Evolutionary conservation across 176 grass and related monocot genomes (phyloP).

Genomic region (Thinopyrum elongatum): DNA sequence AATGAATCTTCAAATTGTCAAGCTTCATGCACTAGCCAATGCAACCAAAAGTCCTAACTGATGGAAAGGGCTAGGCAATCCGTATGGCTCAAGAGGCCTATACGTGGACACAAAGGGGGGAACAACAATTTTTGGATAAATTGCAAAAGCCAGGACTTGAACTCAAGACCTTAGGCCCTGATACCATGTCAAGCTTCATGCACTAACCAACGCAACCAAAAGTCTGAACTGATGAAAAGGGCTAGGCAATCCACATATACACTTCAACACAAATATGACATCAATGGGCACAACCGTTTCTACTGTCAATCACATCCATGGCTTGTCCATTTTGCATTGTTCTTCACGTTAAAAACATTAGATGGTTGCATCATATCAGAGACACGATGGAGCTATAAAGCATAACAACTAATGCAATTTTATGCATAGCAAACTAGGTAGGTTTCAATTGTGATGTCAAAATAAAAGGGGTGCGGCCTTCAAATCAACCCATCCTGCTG

Average conservation of each 20-base stretch:
- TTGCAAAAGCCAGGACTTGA: too few species aligned
- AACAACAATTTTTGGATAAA: too few species aligned
- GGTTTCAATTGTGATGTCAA: background rate
- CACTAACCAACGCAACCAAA: too few species aligned
- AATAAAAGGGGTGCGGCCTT: background rate
- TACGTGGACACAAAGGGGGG: too few species aligned
- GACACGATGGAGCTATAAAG: background rate
- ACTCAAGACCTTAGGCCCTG: too few species aligned
- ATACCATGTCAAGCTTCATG: too few species aligned
- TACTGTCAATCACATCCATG: background rate
- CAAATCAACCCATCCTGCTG: background rate
- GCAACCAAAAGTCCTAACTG: too few species aligned
- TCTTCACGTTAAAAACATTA: background rate
- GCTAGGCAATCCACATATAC: too few species aligned
- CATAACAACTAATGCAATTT: background rate
- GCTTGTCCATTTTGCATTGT: background rate
- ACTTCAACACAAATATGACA: background rate
- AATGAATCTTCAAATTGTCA: background rate
- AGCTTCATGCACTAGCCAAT: too few species aligned
- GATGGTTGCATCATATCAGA: background rate
- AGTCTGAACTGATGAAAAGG: too few species aligned
- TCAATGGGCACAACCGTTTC: constrained; percentile 2
- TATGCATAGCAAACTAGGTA: background rate
- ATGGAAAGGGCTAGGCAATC: too few species aligned
- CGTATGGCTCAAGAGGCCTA: too few species aligned